Evolutionary conservation across 257 asterid genomes (phyloP), one percentile per base, ranked within the genome.

Genomic region (Lycium barbarum): DNA sequence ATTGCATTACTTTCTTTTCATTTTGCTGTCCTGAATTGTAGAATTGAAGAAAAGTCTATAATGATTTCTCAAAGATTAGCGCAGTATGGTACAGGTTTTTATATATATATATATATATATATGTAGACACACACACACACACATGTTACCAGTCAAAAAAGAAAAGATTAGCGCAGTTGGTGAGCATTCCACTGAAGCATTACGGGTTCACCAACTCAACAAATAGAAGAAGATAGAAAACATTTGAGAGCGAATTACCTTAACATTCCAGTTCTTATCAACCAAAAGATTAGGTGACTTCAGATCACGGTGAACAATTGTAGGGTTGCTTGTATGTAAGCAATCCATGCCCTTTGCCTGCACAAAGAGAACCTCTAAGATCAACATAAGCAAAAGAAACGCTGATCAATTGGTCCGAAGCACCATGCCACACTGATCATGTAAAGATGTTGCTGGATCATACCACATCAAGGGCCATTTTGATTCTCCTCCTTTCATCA

Each of bases 381-480:
- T 76, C 47, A 51, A 26, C 15, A 76, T 53, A 76, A 76, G 63
- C 65, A 76, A 76, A 76, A 22, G 73, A 26, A 49, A 76, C 53
- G 26, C 22, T n/a, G 80, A 51, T 20, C 40, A 55, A 73, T 12
- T 26, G 26, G 14, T 76, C 82, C 45, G 2, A 76, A 76, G 63
- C 59, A 51, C 81, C 81, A 49, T 35, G 45, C 81, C 11, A 7
- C 22, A 76, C 14, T 76, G 65, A 53, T 76, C 61, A 76, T 7
- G 20, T 74, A 76, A 76, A 26, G 82, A 51, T 51, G 80, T 4
- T n/a, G 26, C 43, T 76, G 15, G n/a, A 53, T 55, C 82, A 26
- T 95, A 97, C 99, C 99, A 97, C 99, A 90, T 97, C 99, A 87
- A 97, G 92, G 84, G 99, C 99, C 99, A 97, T 97, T 87, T 89